phyloP scores from a whole-genome alignment of 768 basidiomycete species.

The Amanita rimosa region DNA sequence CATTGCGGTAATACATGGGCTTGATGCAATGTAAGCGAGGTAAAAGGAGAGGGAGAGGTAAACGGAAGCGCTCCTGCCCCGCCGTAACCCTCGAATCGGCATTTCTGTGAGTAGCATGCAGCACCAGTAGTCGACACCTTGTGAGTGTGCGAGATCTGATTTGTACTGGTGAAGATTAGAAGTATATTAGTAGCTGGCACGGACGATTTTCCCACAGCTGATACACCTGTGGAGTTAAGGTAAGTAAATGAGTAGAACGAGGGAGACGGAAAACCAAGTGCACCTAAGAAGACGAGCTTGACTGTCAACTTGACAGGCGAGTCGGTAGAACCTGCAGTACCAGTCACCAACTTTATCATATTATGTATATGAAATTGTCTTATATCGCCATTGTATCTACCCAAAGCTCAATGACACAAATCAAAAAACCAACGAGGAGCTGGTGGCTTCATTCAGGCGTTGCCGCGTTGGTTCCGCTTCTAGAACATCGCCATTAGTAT shows the following conservation, averaged over 20 bases:
- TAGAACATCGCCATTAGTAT: constrained; percentile 12
- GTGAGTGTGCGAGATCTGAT: constrained; percentile 91
- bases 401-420: too few relatives aligned
- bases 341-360: too few relatives aligned
- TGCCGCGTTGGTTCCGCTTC: neutral
- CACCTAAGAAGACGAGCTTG: constrained; percentile 93
- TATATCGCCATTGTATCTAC: too few relatives aligned
- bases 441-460: constrained; percentile 30
- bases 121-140: constrained; percentile 98
- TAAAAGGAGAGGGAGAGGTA: constrained; percentile 8
- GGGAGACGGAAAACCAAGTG: constrained; percentile 3
- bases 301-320: constrained; percentile 97
- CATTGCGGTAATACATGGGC: constrained; percentile 99
- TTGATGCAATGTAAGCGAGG: constrained; percentile 15
- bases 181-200: too few relatives aligned
- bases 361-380: too few relatives aligned
- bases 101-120: constrained; percentile 92
- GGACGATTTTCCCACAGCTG: constrained; percentile 98
- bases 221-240: constrained; percentile 85
- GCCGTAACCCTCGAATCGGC: constrained; percentile 95
- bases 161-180: too few relatives aligned
- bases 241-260: constrained; percentile 5
- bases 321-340: constrained; percentile 51
- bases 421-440: constrained; percentile 11
- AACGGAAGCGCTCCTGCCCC: constrained; percentile 95